Conservation (phyloP, 2,329 filamentous ascomycete species). For the Ophiostoma triangulosporum region DNA sequence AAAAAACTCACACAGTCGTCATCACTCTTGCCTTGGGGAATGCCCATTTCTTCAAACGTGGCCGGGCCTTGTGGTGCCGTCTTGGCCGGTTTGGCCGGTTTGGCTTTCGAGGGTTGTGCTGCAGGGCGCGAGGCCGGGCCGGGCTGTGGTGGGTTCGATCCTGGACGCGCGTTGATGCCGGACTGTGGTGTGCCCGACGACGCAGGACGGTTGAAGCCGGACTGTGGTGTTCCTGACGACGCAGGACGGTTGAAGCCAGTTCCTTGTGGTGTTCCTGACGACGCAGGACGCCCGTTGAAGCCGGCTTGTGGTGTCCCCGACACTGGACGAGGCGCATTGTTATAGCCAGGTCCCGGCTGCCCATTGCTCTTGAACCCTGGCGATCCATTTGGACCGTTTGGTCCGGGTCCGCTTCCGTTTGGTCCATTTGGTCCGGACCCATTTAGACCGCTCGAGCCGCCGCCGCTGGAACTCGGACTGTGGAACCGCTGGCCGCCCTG, state of each 20-base stretch:
- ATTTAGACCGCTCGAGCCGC: no score
- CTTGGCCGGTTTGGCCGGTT: conserved; percentile 2
- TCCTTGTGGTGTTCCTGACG: conserved; percentile 1
- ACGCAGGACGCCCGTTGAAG: no score
- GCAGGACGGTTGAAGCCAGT: conserved; percentile 1
- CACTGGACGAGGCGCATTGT: no score
- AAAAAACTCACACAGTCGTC: conserved; percentile 66
- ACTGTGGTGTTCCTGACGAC: conserved; percentile 1
- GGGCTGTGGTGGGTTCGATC: no score
- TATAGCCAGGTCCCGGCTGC: conserved; percentile 13
- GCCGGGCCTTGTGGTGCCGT: conserved; percentile 56
- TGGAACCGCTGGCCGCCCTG: conserved; percentile 4
- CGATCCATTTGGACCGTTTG: no score
- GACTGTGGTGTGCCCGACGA: conserved; percentile 1
- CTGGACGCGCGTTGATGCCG: no score
- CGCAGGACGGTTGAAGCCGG: conserved; percentile 1
- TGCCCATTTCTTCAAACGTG: conserved; percentile 97
- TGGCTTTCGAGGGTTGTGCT: no score
- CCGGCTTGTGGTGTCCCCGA: no score
- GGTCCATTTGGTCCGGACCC: no score
- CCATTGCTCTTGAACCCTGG: conserved; percentile 7
- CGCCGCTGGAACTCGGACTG: no score
- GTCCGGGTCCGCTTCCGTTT: no score
- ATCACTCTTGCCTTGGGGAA: conserved; percentile 71
- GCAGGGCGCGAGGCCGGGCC: not conserved